These are phyloP conservation scores for Globisporangium okanoganense DNA, from an alignment of 352 stramenopile genomes.

Conservation along the genomic window DNA sequence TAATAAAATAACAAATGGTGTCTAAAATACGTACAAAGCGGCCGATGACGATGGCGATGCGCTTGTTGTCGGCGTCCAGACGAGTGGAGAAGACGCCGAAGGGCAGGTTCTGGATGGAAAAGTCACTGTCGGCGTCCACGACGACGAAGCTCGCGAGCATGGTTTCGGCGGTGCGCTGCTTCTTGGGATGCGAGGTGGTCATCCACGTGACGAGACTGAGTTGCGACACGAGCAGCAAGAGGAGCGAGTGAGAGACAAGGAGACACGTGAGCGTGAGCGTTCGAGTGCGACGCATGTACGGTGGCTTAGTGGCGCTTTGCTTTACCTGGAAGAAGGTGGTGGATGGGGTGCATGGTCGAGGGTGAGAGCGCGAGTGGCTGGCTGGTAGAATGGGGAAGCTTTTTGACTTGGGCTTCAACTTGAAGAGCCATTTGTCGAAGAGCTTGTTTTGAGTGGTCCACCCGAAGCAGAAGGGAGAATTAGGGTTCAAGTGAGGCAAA, in stretches of 20 bases:
- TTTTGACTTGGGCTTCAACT: not conserved
- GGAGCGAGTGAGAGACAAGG: not conserved
- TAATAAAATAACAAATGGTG: not conserved
- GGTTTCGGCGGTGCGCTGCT: slow-evolving; percentile 7
- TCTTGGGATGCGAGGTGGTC: slow-evolving; percentile 7
- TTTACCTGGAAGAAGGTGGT: slow-evolving; percentile 1
- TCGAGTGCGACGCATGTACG: no score
- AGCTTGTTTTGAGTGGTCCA: not conserved
- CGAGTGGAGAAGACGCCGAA: slow-evolving; percentile 92
- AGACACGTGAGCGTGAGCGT: not conserved
- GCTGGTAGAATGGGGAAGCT: not conserved
- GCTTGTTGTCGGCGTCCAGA: slow-evolving; percentile 47
- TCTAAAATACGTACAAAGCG: slow-evolving; percentile 53
- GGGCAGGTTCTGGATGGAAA: slow-evolving; percentile 94
- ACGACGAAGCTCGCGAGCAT: slow-evolving; percentile 56
- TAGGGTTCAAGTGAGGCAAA: not conserved
- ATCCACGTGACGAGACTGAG: slow-evolving; percentile 10
- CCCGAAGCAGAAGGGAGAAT: not conserved
- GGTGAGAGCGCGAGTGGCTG: slow-evolving; percentile 3
- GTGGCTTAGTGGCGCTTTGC: not conserved
- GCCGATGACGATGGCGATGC: slow-evolving; percentile 82
- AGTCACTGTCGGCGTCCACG: slow-evolving; percentile 72
- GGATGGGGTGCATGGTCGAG: not conserved
- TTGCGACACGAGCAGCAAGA: not conserved
- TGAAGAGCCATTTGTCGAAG: slow-evolving; percentile 3